Percentiles rank a stretch among this genome's conserved stretches.
These are phyloP conservation scores for Vaccinium darrowii DNA, from an alignment of 148 eudicot genomes.

Conservation along the genomic window DNA sequence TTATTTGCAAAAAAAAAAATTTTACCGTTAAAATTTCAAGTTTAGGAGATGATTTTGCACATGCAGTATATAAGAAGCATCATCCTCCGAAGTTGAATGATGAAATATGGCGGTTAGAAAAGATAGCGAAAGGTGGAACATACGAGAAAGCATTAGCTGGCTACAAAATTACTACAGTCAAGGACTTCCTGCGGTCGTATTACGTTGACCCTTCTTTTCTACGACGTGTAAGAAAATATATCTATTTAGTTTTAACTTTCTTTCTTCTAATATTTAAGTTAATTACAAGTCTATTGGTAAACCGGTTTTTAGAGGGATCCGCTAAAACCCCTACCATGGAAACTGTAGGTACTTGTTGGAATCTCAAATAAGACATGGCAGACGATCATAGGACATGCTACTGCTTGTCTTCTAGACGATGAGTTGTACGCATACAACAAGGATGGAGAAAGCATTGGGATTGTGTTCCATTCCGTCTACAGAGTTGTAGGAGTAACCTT, in stretches of 20 bases:
- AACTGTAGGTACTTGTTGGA: conserved; percentile 36
- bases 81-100: conserved; percentile 62
- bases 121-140: conserved; percentile 67
- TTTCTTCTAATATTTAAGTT: not conserved
- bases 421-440: conserved; percentile 27
- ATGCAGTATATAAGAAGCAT: conserved; percentile 82
- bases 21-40: not conserved
- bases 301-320: not conserved
- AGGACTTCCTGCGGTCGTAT: conserved; percentile 51
- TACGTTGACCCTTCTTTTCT: conserved; percentile 32
- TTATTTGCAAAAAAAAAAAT: not conserved
- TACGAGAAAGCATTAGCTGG: conserved; percentile 42
- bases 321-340: not conserved
- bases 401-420: conserved; percentile 39
- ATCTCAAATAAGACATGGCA: conserved; percentile 48
- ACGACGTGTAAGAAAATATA: conserved; percentile 48
- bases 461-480: conserved; percentile 45
- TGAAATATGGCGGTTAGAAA: conserved; percentile 76
- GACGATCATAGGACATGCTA: conserved; percentile 45
- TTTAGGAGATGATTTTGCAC: conserved; percentile 13
- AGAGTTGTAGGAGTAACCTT: conserved; percentile 39
- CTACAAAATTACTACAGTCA: conserved; percentile 47
- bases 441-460: conserved; percentile 26
- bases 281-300: not conserved
- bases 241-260: not conserved